Percentiles rank a stretch among this genome's conserved stretches.
Conservation (phyloP, 306 rosid genomes). For the Rosa chinensis region DNA sequence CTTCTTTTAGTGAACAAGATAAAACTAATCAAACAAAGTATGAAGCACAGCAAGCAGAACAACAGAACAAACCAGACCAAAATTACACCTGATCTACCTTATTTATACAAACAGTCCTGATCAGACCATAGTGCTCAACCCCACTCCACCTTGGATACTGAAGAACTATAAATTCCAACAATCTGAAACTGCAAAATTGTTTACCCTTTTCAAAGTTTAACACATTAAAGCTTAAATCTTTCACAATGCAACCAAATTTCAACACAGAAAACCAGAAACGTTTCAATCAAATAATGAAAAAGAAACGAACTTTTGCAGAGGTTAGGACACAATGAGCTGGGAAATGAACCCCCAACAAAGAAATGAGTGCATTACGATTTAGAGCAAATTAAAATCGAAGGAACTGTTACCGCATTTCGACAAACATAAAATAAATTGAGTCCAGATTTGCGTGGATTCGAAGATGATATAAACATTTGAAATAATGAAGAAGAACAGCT, state of each 20-base stretch:
- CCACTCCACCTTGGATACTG: neutral
- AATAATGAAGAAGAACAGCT: neutral
- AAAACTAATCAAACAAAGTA: neutral
- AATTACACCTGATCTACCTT: neutral
- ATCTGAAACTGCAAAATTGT: neutral
- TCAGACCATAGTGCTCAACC: neutral
- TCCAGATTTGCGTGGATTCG: neutral
- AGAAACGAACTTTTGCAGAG: neutral
- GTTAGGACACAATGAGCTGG: neutral
- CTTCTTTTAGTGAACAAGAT: neutral
- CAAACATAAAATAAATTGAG: neutral
- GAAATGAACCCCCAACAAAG: conserved; percentile 1
- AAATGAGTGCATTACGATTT: neutral
- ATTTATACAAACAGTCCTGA: neutral
- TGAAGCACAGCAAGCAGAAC: neutral
- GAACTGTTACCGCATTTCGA: too few species aligned
- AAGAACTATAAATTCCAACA: neutral
- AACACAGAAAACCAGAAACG: neutral
- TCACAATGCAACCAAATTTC: neutral
- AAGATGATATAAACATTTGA: neutral
- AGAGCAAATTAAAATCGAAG: neutral
- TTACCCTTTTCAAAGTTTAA: neutral
- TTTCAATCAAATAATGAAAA: neutral
- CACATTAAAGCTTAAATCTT: neutral
- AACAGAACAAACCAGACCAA: neutral